These are phyloP conservation scores for Exophiala alcalophila DNA, from an alignment of 2,329 filamentous ascomycete species.

Conservation along the genomic window DNA sequence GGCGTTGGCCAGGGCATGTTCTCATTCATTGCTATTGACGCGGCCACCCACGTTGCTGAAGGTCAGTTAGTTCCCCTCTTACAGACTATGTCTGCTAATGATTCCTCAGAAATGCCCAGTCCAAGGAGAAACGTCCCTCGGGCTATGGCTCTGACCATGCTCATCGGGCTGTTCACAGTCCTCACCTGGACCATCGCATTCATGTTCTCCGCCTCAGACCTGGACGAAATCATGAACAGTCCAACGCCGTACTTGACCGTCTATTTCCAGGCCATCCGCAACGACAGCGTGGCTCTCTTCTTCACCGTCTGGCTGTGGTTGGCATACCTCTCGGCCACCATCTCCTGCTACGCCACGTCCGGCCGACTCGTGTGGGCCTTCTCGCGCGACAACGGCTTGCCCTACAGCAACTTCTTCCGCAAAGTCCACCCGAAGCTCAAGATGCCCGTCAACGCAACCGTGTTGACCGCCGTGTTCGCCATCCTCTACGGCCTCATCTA, in stretches of 20 bases:
- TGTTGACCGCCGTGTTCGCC: constrained; percentile 34
- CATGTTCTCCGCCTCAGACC: constrained; percentile 23
- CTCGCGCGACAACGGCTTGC: constrained; percentile 50
- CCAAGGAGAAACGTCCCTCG: constrained; percentile 27
- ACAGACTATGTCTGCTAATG: neutral
- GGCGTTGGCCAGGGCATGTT: constrained; percentile 35
- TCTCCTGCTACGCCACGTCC: constrained; percentile 51
- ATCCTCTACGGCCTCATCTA: constrained; percentile 39
- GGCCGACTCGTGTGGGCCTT: constrained; percentile 53
- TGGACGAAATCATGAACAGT: constrained; percentile 20
- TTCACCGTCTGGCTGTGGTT: constrained; percentile 30
- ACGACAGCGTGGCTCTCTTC: constrained; percentile 17
- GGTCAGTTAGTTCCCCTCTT: constrained; percentile 4
- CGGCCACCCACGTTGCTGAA: constrained; percentile 31
- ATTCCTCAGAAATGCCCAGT: constrained; percentile 11
- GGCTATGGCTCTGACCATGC: constrained; percentile 28
- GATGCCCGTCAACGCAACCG: constrained; percentile 40
- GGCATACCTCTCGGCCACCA: constrained; percentile 46
- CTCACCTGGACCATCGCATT: constrained; percentile 26
- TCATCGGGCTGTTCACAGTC: constrained; percentile 28
- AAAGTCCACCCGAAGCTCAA: constrained; percentile 33
- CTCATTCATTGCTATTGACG: constrained; percentile 33
- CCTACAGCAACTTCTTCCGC: constrained; percentile 41
- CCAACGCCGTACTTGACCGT: constrained; percentile 24
- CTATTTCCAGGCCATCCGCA: constrained; percentile 25